These are phyloP conservation scores for Saccharomycopsis javanensis DNA, from an alignment of 805 yeast species.

Conservation along the genomic window DNA sequence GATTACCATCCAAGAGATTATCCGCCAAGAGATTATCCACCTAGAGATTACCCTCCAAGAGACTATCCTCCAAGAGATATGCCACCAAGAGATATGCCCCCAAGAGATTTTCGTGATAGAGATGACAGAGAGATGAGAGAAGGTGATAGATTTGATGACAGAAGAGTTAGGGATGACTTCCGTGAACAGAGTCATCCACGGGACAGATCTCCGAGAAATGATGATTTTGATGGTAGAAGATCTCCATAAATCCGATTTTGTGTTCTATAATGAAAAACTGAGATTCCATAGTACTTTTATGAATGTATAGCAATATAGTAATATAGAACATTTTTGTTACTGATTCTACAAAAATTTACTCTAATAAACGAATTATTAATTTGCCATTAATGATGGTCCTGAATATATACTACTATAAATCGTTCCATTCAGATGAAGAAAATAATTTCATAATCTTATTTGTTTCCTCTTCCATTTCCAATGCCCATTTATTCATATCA, in stretches of 20 bases:
- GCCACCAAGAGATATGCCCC: slow-evolving; percentile 3
- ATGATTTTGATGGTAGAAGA: slow-evolving; percentile 8
- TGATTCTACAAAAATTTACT: background rate
- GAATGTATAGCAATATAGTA: background rate
- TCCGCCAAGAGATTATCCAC: slow-evolving; percentile 7
- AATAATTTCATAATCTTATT: slow-evolving; percentile 47
- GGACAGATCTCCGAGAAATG: slow-evolving; percentile 4
- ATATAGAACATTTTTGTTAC: background rate
- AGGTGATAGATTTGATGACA: slow-evolving; percentile 2
- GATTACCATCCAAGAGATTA: slow-evolving; percentile 6
- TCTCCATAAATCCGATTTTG: background rate
- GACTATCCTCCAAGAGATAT: slow-evolving; percentile 4
- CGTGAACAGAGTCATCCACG: slow-evolving; percentile 2
- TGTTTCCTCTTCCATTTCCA: slow-evolving; percentile 63
- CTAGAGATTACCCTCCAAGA: slow-evolving; percentile 12
- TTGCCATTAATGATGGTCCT: background rate
- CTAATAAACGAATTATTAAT: background rate
- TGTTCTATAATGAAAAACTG: background rate
- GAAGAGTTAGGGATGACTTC: slow-evolving; percentile 10
- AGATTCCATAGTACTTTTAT: background rate
- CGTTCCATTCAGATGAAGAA: slow-evolving; percentile 38
- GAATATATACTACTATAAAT: background rate
- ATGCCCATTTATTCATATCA: slow-evolving; percentile 51
- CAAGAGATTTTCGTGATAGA: slow-evolving; percentile 9
- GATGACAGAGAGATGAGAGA: slow-evolving; percentile 6